These are phyloP conservation scores for Grigorovia transvaalensis DNA, from an alignment of 805 yeast genomes.

Conservation along the genomic window DNA sequence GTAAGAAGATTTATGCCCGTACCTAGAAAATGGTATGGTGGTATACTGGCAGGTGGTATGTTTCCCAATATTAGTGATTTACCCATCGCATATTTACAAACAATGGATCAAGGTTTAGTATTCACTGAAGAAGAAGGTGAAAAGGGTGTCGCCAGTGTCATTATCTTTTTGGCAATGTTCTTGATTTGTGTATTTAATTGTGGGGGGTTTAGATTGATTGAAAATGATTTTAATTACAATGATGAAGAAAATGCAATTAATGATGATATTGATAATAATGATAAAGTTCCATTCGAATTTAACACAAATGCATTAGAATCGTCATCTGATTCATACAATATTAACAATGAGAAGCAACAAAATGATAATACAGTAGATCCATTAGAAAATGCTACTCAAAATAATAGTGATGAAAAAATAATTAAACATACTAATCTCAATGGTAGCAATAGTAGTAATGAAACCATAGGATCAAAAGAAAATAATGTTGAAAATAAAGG, in stretches of 20 bases:
- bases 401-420: neutral
- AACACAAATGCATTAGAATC: neutral
- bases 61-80: slow-evolving; percentile 68
- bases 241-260: slow-evolving; percentile 18
- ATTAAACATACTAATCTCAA: neutral
- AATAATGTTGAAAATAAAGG: neutral
- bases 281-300: neutral
- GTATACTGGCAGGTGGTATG: slow-evolving; percentile 56
- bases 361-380: neutral
- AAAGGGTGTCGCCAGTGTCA: slow-evolving; percentile 74
- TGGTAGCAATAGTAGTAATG: neutral
- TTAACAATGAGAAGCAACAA: neutral
- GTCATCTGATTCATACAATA: neutral
- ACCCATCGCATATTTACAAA: slow-evolving; percentile 68
- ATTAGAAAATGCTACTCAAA: neutral
- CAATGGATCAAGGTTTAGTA: slow-evolving; percentile 49
- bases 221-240: slow-evolving; percentile 46
- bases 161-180: slow-evolving; percentile 64
- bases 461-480: slow-evolving; percentile 1
- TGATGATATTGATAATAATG: slow-evolving; percentile 2
- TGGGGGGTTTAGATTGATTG: slow-evolving; percentile 64
- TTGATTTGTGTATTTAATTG: slow-evolving; percentile 57
- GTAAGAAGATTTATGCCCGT: slow-evolving; percentile 30
- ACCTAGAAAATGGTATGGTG: slow-evolving; percentile 65
- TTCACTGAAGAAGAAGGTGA: slow-evolving; percentile 52